phyloP scores from a whole-genome alignment of 129 eudicot genomes.

The Lactuca sativa region DNA sequence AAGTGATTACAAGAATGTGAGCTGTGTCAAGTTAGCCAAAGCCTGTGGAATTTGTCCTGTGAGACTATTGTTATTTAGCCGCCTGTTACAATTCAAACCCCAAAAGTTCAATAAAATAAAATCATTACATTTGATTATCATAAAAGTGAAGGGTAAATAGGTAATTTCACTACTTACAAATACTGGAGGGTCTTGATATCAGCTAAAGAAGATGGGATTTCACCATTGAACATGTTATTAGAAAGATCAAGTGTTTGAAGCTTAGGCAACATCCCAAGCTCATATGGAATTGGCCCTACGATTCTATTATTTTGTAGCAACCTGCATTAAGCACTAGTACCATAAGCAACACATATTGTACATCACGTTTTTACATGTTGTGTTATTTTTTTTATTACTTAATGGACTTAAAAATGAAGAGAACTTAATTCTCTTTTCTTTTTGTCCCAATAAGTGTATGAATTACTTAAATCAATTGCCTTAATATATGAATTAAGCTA shows the following conservation, averaged over 20 bases:
- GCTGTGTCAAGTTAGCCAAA: slow-evolving; percentile 87
- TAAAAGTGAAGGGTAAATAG: slow-evolving; percentile 4
- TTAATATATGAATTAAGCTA: no score
- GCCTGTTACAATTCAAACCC: slow-evolving; percentile 55
- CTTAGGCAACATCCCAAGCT: slow-evolving; percentile 70
- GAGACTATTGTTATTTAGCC: slow-evolving; percentile 85
- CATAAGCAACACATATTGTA: slow-evolving; percentile 13
- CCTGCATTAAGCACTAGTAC: slow-evolving; percentile 48
- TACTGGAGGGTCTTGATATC: slow-evolving; percentile 62
- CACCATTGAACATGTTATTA: slow-evolving; percentile 61
- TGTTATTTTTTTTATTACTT: no score
- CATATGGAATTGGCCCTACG: slow-evolving; percentile 78
- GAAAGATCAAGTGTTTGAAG: slow-evolving; percentile 91
- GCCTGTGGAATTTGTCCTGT: slow-evolving; percentile 75
- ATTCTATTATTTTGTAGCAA: slow-evolving; percentile 71
- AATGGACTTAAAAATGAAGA: no score
- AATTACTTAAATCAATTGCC: no score
- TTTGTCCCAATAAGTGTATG: neutral
- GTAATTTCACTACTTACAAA: slow-evolving; percentile 52
- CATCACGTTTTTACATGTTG: neutral
- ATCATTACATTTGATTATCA: neutral
- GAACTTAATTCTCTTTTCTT: neutral
- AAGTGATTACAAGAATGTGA: slow-evolving; percentile 60
- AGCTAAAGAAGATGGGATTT: slow-evolving; percentile 77
- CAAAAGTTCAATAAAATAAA: neutral